Evolutionary conservation across 164 flowering plant species (phyloP), one percentile per base, ranked within the genome.

Genomic region (Malania oleifera): DNA sequence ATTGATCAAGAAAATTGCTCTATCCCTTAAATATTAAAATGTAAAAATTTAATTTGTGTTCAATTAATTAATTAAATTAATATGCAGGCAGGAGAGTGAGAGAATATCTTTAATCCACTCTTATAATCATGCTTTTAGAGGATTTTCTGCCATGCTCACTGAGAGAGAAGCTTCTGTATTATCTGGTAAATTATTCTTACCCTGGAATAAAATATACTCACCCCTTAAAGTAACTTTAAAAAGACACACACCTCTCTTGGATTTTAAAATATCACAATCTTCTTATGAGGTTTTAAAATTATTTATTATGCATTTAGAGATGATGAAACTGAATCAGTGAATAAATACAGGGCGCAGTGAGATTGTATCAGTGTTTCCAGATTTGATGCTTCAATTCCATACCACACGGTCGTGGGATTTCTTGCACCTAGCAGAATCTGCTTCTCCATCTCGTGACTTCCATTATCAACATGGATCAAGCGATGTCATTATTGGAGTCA

Each of bases 121-220:
- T 26, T 86, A 86, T 61, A 62, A 58, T 45, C 88, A 85, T 73
- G 86, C 86, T 63, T 76, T 89, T 34, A 83, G 57, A 63, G 96
- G 96, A 2, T 89, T 89, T 82, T 83, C 95, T 56, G 93, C 89
- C 48, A 63, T 89, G 79, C 93, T 89, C 28, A 89, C 96, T 1
- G 72, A 75, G 58, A 54, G 64, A n/a, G 89, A 89, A 80, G 95
- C 91, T 56, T 72, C 86, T 62, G 29, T 54, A 13, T 56, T 89
- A 40, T 76, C 91, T 43, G 85, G 93, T 89, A 72, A 54, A 19
- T 52, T 11, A 3, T 34, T 43, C 58, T 3, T 23, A n/a, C n/a
- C n/a, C n/a, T n/a, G n/a, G n/a, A n/a, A n/a, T n/a, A n/a, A n/a
- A n/a, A n/a, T n/a, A n/a, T n/a, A n/a, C n/a, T n/a, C n/a, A n/a